phyloP scores from a whole-genome alignment of 257 asterid genomes.

The Primulina eburnea region DNA sequence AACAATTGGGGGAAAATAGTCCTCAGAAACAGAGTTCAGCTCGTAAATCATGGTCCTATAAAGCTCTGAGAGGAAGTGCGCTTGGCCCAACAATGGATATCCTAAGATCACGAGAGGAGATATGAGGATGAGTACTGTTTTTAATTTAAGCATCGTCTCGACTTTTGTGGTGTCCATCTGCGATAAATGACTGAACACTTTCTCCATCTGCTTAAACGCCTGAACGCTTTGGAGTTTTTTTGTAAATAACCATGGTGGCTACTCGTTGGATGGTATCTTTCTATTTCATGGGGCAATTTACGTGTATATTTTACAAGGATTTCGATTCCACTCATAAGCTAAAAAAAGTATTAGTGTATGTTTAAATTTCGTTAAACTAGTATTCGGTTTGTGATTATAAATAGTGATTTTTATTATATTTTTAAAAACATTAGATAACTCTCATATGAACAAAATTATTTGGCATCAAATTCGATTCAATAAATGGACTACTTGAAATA shows the following conservation, averaged over 20 bases:
- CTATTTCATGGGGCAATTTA: background rate
- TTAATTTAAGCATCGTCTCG: background rate
- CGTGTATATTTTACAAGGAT: too few relatives aligned
- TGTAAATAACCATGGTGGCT: constrained; percentile 11
- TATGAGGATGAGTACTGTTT: constrained; percentile 23
- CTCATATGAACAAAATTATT: background rate
- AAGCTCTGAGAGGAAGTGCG: constrained; percentile 60
- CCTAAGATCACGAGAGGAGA: constrained; percentile 50
- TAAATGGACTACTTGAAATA: too few relatives aligned
- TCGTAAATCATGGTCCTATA: constrained; percentile 51
- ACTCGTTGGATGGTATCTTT: background rate
- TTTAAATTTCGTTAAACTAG: background rate
- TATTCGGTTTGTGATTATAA: too few relatives aligned
- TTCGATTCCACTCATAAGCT: background rate
- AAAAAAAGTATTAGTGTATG: too few relatives aligned
- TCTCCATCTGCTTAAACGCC: background rate
- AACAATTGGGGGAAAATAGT: background rate
- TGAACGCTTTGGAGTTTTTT: background rate
- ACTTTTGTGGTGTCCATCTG: constrained; percentile 11
- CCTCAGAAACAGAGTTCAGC: constrained; percentile 21
- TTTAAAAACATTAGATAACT: too few relatives aligned
- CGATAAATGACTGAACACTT: background rate
- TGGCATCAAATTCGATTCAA: background rate
- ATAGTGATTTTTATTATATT: too few relatives aligned
- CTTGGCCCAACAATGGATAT: constrained; percentile 74